These are phyloP conservation scores for Xylaria scruposa DNA, from an alignment of 495 filamentous ascomycete species.

Conservation along the genomic window DNA sequence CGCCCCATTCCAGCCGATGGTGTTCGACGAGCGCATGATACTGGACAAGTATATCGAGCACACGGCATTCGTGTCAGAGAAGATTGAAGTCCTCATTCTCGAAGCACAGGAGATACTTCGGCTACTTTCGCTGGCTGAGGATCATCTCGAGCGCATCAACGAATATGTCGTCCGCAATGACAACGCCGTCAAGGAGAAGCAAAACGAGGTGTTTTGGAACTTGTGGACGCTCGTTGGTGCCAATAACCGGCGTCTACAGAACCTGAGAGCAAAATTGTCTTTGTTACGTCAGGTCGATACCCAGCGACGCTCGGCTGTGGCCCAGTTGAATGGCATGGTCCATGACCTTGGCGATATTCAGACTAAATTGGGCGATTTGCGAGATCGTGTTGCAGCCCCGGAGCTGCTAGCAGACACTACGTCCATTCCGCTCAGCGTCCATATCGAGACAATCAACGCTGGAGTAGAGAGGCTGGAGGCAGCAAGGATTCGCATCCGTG, in stretches of 20 bases:
- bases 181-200: slow-evolving; percentile 52
- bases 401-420: slow-evolving; percentile 51
- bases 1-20: slow-evolving; percentile 62
- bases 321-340: slow-evolving; percentile 64
- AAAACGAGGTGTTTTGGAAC: slow-evolving; percentile 65
- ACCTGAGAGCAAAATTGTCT: slow-evolving; percentile 61
- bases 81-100: slow-evolving; percentile 66
- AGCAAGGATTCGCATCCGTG: slow-evolving; percentile 60
- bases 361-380: slow-evolving; percentile 68
- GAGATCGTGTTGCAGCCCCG: slow-evolving; percentile 68
- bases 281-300: slow-evolving; percentile 63
- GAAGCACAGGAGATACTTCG: slow-evolving; percentile 67
- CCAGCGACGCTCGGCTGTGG: slow-evolving; percentile 65
- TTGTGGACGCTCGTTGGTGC: slow-evolving; percentile 76
- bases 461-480: slow-evolving; percentile 70
- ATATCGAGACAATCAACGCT: slow-evolving; percentile 71
- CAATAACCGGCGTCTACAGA: slow-evolving; percentile 61
- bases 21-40: slow-evolving; percentile 58
- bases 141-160: slow-evolving; percentile 66
- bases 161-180: slow-evolving; percentile 65
- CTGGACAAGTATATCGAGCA: slow-evolving; percentile 70
- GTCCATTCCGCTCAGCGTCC: slow-evolving; percentile 67
- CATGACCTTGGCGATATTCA: slow-evolving; percentile 71
- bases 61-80: slow-evolving; percentile 66
- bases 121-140: slow-evolving; percentile 66